Conservation (phyloP, 2,329 filamentous ascomycete species). For the Ceratocystis destructans region DNA sequence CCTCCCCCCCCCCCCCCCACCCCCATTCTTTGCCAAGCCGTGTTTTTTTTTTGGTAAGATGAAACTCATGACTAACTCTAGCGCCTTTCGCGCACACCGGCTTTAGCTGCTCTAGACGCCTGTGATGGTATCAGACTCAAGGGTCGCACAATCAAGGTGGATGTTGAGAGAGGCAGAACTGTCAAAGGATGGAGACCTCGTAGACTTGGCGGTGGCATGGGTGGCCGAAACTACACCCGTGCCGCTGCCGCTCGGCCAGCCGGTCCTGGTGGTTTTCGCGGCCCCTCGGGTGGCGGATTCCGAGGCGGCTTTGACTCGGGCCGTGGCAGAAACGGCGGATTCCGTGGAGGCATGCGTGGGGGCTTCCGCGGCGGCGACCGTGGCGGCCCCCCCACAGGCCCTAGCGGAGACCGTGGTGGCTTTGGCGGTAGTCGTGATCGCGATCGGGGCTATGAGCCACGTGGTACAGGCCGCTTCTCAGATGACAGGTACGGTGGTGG, state of each 20-base stretch:
- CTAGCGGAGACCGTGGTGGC: constrained; percentile 37
- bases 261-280: constrained; percentile 43
- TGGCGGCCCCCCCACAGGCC: constrained; percentile 39
- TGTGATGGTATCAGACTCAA: constrained; percentile 85
- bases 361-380: constrained; percentile 38
- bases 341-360: constrained; percentile 29
- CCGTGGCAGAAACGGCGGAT: constrained; percentile 41
- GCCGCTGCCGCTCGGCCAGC: constrained; percentile 58
- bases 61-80: constrained; percentile 46
- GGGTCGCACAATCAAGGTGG: constrained; percentile 80
- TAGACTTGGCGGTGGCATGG: constrained; percentile 80
- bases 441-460: constrained; percentile 39
- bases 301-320: constrained; percentile 35
- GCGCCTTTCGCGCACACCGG: constrained; percentile 39
- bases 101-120: constrained; percentile 74
- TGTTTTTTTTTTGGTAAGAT: constrained; percentile 37
- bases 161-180: constrained; percentile 90
- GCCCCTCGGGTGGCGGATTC: constrained; percentile 38
- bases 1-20: background rate
- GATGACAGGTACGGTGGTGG: constrained; percentile 41
- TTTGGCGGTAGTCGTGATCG: constrained; percentile 33
- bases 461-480: constrained; percentile 42
- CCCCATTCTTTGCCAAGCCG: background rate
- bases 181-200: constrained; percentile 88
- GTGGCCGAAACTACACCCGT: constrained; percentile 86